Evolutionary conservation across 441 rosid genomes (phyloP).

Genomic region (Adansonia rubrostipa): DNA sequence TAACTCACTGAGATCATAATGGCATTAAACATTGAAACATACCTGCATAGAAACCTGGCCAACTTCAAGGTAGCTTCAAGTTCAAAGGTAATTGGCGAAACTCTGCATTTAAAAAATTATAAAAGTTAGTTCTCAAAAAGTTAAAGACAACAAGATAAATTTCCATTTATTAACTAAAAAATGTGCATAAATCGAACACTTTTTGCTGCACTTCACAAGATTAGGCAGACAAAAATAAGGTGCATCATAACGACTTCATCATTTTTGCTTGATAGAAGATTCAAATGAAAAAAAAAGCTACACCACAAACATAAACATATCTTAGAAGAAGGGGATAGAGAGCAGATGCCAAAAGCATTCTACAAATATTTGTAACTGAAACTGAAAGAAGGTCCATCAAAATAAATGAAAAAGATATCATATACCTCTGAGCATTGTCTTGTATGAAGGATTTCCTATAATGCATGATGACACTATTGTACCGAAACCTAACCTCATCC

Average conservation of each 20-base stretch:
- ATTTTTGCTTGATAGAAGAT: slow-evolving; percentile 11
- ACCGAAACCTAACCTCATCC: slow-evolving; percentile 84
- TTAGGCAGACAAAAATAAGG: slow-evolving; percentile 7
- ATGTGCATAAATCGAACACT: neutral
- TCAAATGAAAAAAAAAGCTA: neutral
- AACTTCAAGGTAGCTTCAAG: slow-evolving; percentile 92
- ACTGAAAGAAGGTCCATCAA: neutral
- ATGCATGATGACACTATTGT: slow-evolving; percentile 74
- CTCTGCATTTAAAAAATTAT: slow-evolving; percentile 54
- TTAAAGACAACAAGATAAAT: slow-evolving; percentile 11
- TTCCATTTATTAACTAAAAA: neutral
- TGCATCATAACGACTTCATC: neutral
- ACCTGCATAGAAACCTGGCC: slow-evolving; percentile 98
- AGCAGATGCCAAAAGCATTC: slow-evolving; percentile 6
- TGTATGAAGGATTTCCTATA: slow-evolving; percentile 93
- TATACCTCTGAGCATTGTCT: slow-evolving; percentile 88
- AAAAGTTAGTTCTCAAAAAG: slow-evolving; percentile 22
- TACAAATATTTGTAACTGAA: neutral
- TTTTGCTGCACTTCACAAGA: neutral
- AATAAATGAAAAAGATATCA: neutral
- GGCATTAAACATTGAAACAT: slow-evolving; percentile 16
- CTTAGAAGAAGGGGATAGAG: neutral
- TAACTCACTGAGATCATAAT: slow-evolving; percentile 12
- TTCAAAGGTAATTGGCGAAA: slow-evolving; percentile 96
- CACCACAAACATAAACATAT: neutral